Conservation (phyloP, 108 stramenopile genomes). For the Conticribra weissflogii region DNA sequence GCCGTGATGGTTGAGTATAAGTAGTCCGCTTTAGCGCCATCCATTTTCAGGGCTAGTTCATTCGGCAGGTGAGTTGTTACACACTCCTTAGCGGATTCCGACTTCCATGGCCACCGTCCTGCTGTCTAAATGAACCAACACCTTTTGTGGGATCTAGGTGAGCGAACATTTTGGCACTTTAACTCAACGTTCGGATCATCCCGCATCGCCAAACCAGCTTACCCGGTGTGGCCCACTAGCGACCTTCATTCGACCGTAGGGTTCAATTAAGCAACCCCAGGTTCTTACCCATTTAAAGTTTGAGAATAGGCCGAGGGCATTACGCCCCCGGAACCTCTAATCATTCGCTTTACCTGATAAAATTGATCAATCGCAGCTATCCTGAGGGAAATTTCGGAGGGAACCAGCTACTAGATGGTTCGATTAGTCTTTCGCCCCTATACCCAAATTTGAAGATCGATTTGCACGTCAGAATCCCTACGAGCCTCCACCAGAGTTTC, state of each 20-base stretch:
- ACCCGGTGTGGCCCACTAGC: slow-evolving; percentile 97
- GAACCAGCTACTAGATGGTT: slow-evolving; percentile 98
- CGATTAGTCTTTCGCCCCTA: slow-evolving; percentile 98
- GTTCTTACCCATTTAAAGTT: slow-evolving; percentile 97
- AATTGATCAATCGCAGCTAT: slow-evolving; percentile 92
- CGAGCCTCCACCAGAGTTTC: slow-evolving; percentile 96
- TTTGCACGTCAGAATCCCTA: slow-evolving; percentile 96
- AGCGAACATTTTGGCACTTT: slow-evolving; percentile 96
- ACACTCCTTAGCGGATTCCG: slow-evolving; percentile 92
- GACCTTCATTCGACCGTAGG: slow-evolving; percentile 90
- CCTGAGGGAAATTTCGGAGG: slow-evolving; percentile 97
- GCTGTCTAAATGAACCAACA: slow-evolving; percentile 98
- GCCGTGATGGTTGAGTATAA: slow-evolving; percentile 85
- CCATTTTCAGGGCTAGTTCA: slow-evolving; percentile 95
- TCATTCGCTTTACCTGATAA: slow-evolving; percentile 99
- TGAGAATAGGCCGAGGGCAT: slow-evolving; percentile 95
- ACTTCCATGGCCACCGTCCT: slow-evolving; percentile 99
- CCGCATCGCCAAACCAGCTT: slow-evolving; percentile 98
- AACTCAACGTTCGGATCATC: slow-evolving; percentile 97
- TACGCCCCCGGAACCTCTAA: slow-evolving; percentile 94
- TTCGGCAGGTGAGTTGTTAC: slow-evolving; percentile 92
- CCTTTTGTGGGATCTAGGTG: slow-evolving; percentile 98
- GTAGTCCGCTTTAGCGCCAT: slow-evolving; percentile 95
- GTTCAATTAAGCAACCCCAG: slow-evolving; percentile 93
- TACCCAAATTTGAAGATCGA: slow-evolving; percentile 97